Evolutionary conservation across 805 yeast species (phyloP).

Genomic region (Kodamaea jinghongensis): DNA sequence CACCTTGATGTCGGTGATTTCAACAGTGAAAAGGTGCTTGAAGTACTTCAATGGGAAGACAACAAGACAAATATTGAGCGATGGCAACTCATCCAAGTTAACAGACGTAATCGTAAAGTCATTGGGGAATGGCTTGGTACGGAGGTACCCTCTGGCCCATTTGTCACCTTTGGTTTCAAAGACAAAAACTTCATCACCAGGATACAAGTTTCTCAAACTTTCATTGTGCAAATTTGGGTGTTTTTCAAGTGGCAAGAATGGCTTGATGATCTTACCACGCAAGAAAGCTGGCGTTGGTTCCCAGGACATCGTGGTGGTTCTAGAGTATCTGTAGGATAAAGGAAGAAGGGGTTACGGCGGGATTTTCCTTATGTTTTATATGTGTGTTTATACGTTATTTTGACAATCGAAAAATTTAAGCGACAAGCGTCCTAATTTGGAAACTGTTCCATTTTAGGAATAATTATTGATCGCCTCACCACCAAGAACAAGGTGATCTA

Average conservation of each 20-base stretch:
- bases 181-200: slow-evolving; percentile 75
- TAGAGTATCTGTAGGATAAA: not conserved
- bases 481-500: too few species aligned
- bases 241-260: slow-evolving; percentile 42
- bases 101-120: slow-evolving; percentile 63
- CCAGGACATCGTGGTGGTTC: slow-evolving; percentile 32
- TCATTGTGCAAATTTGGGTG: slow-evolving; percentile 37
- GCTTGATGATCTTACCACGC: slow-evolving; percentile 36
- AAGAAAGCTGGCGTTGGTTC: slow-evolving; percentile 34
- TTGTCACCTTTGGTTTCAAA: slow-evolving; percentile 59
- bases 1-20: slow-evolving; percentile 29
- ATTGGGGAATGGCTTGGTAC: slow-evolving; percentile 66
- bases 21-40: slow-evolving; percentile 41
- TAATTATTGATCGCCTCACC: too few species aligned
- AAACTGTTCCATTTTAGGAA: slow-evolving; percentile 2
- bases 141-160: slow-evolving; percentile 81
- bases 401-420: not conserved
- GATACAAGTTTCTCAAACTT: slow-evolving; percentile 53
- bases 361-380: not conserved
- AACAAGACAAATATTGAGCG: slow-evolving; percentile 48
- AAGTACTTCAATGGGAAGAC: slow-evolving; percentile 62
- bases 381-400: not conserved
- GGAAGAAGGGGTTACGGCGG: slow-evolving; percentile 1
- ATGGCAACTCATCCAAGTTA: slow-evolving; percentile 62
- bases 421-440: slow-evolving; percentile 1